phyloP scores from a whole-genome alignment of 768 basidiomycete genomes.

The Mycena olivaceomarginata region DNA sequence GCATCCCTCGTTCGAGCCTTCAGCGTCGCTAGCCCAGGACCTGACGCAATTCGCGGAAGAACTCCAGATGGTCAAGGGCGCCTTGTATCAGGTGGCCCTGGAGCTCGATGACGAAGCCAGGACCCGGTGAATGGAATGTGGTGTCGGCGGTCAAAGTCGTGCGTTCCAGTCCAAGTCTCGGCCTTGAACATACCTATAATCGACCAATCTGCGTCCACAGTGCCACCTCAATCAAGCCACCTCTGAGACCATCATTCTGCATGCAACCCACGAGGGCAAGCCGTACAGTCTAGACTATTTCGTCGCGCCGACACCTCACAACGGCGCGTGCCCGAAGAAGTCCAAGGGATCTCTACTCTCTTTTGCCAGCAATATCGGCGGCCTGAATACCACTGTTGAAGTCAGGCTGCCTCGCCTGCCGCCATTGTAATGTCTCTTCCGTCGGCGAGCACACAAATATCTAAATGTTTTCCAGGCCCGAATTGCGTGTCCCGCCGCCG shows the following conservation, averaged over 20 bases:
- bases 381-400: constrained; percentile 72
- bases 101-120: constrained; percentile 61
- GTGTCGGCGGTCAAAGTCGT: constrained; percentile 80
- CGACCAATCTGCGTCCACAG: constrained; percentile 59
- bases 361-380: constrained; percentile 49
- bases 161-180: constrained; percentile 44
- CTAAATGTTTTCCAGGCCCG: constrained; percentile 67
- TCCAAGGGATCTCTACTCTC: constrained; percentile 53
- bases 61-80: constrained; percentile 59
- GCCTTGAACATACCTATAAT: constrained; percentile 12
- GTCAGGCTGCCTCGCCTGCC: constrained; percentile 68
- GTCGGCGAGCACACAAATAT: constrained; percentile 1
- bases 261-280: constrained; percentile 64
- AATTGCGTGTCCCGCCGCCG: constrained; percentile 80
- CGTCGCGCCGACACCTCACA: constrained; percentile 78
- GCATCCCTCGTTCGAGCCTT: constrained; percentile 60
- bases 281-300: constrained; percentile 87
- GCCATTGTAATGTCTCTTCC: constrained; percentile 69
- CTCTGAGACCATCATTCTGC: constrained; percentile 75
- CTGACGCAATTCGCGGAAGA: constrained; percentile 64
- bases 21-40: constrained; percentile 67
- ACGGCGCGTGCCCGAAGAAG: constrained; percentile 77
- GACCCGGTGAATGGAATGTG: constrained; percentile 71
- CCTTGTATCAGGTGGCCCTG: constrained; percentile 86
- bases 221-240: constrained; percentile 78